Base-by-base conservation (phyloP, 1,284 basidiomycete species). In the Microbotryum scabiosae region DNA sequence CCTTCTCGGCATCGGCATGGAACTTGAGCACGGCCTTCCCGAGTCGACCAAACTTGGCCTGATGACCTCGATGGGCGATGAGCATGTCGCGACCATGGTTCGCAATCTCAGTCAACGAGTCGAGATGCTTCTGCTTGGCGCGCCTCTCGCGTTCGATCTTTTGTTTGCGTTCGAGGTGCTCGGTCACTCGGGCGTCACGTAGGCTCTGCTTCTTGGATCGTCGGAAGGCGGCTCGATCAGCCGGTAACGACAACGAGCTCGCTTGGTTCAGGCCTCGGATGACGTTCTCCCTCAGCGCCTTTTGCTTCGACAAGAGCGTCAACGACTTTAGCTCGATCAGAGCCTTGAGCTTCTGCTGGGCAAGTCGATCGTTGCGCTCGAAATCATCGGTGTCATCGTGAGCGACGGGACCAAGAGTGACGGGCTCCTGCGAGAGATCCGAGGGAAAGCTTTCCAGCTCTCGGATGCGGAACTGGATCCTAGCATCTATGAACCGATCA, bases 101-200 rank as follows among this genome's bases (percentile, higher is more conserved):
- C 74, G 86, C 88, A 71, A 99, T 97, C 64, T 89, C 83, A 52
- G 80, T 81, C 71, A 98, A 87, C 73, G 97, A 93, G 71, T 94
- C 90, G 72, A 96, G 83, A 73, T 99, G 96, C 73, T 96, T 93
- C 79, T 92, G 88, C 76, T 97, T 96, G 53, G 92, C 92, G 43
- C 90, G 85, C 56, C 86, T 85, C 76, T 98, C 94, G 25, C 93
- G 85, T 68, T 98, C 93, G 8, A 84, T 81, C 28, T 93, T 86
- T 74, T 98, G 96, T 73, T 88, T 87, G 61, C 91, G 82, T 77
- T 98, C 96, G 18, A 88, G 83, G 67, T 85, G 82, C 76, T 98
- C 96, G 3, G 90, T 97, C 75, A 82, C 84, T 45, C 90, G 86
- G 21, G 91, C 90, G 72, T 97, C 93, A 20, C 90, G 85, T 43